A percentile compares a stretch with the other conserved stretches of the same genome.
Evolutionary conservation across 768 basidiomycete genomes (phyloP).

Genomic region (Gyrodon lividus): DNA sequence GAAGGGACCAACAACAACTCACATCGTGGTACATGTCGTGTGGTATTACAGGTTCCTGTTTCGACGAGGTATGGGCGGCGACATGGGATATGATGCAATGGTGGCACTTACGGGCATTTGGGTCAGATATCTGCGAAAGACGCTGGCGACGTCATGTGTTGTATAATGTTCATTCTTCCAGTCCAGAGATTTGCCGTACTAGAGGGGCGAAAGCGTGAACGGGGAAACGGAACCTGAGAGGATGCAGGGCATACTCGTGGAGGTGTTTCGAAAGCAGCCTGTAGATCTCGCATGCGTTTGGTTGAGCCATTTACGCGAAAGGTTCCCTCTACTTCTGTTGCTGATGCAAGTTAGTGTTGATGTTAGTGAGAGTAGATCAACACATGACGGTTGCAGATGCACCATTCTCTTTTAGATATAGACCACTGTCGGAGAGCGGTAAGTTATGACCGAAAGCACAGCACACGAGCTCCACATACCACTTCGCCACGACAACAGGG

Average conservation of each 20-base stretch:
- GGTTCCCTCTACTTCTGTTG: conserved; percentile 89
- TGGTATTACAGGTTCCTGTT: conserved; percentile 92
- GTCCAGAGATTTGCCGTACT: conserved; percentile 94
- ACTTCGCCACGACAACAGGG: conserved; percentile 97
- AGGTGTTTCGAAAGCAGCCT: conserved; percentile 84
- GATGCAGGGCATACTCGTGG: conserved; percentile 59
- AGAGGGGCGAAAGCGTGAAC: conserved; percentile 11
- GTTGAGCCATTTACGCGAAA: conserved; percentile 96
- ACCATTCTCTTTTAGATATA: conserved; percentile 96
- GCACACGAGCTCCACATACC: conserved; percentile 48
- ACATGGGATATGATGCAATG: background rate
- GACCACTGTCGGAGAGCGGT: conserved; percentile 52
- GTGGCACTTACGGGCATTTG: conserved; percentile 83
- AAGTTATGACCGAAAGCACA: background rate
- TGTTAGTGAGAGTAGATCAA: background rate
- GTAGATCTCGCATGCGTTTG: conserved; percentile 94
- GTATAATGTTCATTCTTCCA: conserved; percentile 87
- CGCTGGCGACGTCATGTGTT: conserved; percentile 96
- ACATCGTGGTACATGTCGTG: conserved; percentile 85
- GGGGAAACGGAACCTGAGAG: too few relatives aligned
- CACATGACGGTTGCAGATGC: conserved; percentile 12
- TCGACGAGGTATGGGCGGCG: conserved; percentile 9
- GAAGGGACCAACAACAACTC: conserved; percentile 34
- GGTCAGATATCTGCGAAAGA: conserved; percentile 93
- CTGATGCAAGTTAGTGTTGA: conserved; percentile 33